Evolutionary conservation across 78 protist species (phyloP).

Genomic region (Dictyostelium citrinum): DNA sequence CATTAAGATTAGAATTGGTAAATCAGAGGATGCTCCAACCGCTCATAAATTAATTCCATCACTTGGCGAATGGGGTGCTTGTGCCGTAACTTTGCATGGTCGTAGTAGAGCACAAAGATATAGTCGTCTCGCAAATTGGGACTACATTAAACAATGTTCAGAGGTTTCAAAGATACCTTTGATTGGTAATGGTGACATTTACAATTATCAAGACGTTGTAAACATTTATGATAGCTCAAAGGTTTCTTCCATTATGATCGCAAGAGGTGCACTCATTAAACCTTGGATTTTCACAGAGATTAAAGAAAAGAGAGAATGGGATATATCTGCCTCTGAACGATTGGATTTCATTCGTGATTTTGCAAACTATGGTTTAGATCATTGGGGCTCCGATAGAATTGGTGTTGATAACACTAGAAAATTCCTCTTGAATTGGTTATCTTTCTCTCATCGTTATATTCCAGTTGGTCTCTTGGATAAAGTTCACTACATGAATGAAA

Average conservation of each 20-base stretch:
- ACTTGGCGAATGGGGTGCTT: slow-evolving; percentile 88
- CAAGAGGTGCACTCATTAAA: slow-evolving; percentile 97
- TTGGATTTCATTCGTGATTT: slow-evolving; percentile 91
- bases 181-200: slow-evolving; percentile 97
- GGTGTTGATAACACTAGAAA: slow-evolving; percentile 89
- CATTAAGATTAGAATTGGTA: slow-evolving; percentile 94
- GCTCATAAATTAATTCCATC: slow-evolving; percentile 86
- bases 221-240: not conserved
- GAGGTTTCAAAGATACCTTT: slow-evolving; percentile 52
- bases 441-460: slow-evolving; percentile 84
- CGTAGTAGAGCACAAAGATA: slow-evolving; percentile 95
- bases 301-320: slow-evolving; percentile 94
- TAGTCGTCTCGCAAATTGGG: slow-evolving; percentile 94
- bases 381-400: slow-evolving; percentile 93
- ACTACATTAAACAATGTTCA: slow-evolving; percentile 86
- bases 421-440: slow-evolving; percentile 96
- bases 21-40: slow-evolving; percentile 37
- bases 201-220: slow-evolving; percentile 82
- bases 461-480: slow-evolving; percentile 76
- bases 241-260: slow-evolving; percentile 87
- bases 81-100: slow-evolving; percentile 93
- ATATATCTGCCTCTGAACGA: slow-evolving; percentile 93
- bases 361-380: slow-evolving; percentile 89
- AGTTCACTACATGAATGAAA: slow-evolving; percentile 82
- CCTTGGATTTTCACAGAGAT: slow-evolving; percentile 99